A percentile compares a stretch with the other conserved stretches of the same genome.
Evolutionary conservation across 257 asterid species (phyloP).

Genomic region (Jacaranda mimosifolia): DNA sequence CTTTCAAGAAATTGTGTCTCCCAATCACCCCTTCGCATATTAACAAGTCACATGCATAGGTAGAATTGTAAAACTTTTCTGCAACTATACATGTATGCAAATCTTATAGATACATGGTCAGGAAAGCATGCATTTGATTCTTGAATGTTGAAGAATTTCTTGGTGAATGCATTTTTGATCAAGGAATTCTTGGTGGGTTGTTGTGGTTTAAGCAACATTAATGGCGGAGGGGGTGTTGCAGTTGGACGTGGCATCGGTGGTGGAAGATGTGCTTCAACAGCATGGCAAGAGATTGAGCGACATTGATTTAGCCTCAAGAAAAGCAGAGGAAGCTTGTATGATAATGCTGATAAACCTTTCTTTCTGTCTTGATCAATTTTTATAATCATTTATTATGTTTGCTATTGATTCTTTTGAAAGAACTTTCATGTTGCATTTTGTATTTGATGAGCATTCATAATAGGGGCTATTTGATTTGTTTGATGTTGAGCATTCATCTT

Average conservation of each 20-base stretch:
- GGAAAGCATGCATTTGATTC: slow-evolving; percentile 48
- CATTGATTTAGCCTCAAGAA: slow-evolving; percentile 80
- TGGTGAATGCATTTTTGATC: slow-evolving; percentile 34
- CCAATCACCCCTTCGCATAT: slow-evolving; percentile 15
- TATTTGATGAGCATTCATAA: too few species aligned
- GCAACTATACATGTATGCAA: background rate
- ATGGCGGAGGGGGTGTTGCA: slow-evolving; percentile 74
- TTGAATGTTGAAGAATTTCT: slow-evolving; percentile 30
- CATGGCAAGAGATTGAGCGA: slow-evolving; percentile 62
- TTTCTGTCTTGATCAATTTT: slow-evolving; percentile 4
- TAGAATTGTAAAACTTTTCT: background rate
- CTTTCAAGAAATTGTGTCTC: slow-evolving; percentile 29
- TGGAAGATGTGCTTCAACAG: slow-evolving; percentile 74
- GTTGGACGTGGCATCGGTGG: slow-evolving; percentile 63
- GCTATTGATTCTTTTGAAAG: background rate
- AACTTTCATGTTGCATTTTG: too few species aligned
- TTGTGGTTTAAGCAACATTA: slow-evolving; percentile 32
- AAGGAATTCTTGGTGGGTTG: slow-evolving; percentile 38
- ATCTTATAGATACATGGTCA: background rate
- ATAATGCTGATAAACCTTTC: background rate
- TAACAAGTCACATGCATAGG: slow-evolving; percentile 11
- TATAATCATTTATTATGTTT: background rate
- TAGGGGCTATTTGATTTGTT: background rate
- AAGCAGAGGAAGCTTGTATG: slow-evolving; percentile 84
- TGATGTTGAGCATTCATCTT: slow-evolving; percentile 10